phyloP scores from a whole-genome alignment of 2,329 filamentous ascomycete species.

The Venturia pyrina region DNA sequence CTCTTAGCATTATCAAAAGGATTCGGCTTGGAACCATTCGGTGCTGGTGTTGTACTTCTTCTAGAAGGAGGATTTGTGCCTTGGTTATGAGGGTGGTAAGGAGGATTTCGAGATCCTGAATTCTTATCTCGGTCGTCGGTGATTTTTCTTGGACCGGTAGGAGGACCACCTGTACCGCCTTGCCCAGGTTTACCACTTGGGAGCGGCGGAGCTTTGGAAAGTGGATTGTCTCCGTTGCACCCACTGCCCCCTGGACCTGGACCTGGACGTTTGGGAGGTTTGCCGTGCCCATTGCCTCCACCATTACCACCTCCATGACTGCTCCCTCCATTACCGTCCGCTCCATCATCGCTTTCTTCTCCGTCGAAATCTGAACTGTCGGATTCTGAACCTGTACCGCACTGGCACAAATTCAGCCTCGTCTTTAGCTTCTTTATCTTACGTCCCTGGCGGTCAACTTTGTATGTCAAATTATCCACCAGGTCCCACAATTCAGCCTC shows the following conservation, averaged over 20 bases:
- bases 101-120: not conserved
- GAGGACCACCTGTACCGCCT: not conserved
- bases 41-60: not conserved
- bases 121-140: not conserved
- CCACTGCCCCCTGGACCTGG: not conserved
- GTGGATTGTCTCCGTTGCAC: not conserved
- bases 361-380: not conserved
- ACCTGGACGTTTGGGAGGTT: not conserved
- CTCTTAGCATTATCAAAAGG: not conserved
- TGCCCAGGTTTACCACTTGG: not conserved
- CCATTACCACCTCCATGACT: too few relatives aligned
- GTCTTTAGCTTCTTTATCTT: not conserved
- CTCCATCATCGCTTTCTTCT: too few relatives aligned
- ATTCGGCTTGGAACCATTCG: not conserved
- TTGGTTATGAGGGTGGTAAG: not conserved
- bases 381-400: not conserved
- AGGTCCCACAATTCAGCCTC: not conserved
- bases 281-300: not conserved
- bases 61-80: not conserved
- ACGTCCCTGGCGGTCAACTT: not conserved
- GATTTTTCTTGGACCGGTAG: not conserved
- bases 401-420: not conserved
- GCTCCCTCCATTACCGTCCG: too few relatives aligned
- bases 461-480: not conserved
- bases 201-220: not conserved